These are phyloP conservation scores for Fusarium oxysporum DNA, from an alignment of 2,329 filamentous ascomycete species.

Conservation along the genomic window DNA sequence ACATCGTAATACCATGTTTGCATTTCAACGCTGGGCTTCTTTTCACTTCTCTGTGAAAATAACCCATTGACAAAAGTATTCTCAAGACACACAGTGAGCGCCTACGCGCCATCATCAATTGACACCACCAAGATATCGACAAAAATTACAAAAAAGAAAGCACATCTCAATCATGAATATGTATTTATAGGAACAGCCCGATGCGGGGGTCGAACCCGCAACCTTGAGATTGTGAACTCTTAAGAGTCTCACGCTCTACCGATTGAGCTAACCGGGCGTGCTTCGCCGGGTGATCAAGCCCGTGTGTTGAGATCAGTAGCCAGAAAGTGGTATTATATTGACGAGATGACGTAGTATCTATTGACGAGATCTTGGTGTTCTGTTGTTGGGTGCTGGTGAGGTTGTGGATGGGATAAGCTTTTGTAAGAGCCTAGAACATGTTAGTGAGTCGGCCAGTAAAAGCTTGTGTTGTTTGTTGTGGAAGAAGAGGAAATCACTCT, in stretches of 20 bases:
- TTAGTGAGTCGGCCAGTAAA: too few species aligned
- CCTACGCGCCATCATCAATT: too few species aligned
- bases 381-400: fast-evolving
- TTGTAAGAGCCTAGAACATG: not conserved
- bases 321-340: not conserved
- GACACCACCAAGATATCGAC: fast-evolving
- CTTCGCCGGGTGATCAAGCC: constrained; percentile 58
- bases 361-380: too few species aligned
- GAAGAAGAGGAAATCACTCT: fast-evolving
- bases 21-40: fast-evolving
- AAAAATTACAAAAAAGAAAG: constrained; percentile 18
- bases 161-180: constrained; percentile 31
- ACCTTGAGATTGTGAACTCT: constrained; percentile 61
- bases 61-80: not conserved
- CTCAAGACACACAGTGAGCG: fast-evolving
- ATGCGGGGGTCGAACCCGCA: constrained; percentile 66
- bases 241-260: constrained; percentile 77
- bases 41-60: not conserved
- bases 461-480: not conserved
- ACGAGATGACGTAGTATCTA: fast-evolving
- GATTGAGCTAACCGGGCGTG: constrained; percentile 53
- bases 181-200: constrained; percentile 53
- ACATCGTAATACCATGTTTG: not conserved
- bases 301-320: not conserved
- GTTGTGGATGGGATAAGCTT: fast-evolving